Evolutionary conservation across 176 grass and related monocot species (phyloP).

Genomic region (Oryza australiensis): DNA sequence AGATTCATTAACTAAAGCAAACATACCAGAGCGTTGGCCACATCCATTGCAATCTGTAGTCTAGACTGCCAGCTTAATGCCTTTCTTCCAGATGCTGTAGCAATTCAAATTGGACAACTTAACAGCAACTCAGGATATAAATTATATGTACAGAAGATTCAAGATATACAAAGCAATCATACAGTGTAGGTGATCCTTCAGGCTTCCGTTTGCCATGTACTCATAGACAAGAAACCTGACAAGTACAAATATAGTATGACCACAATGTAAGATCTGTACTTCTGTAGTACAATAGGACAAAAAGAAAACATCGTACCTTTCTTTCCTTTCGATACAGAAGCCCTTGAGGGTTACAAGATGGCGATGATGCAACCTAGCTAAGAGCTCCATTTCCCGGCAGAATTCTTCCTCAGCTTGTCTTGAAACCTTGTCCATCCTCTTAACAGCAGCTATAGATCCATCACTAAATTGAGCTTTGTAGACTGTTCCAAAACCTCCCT

Average conservation of each 20-base stretch:
- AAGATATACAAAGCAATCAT: constrained; percentile 25
- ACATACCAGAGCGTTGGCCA: constrained; percentile 94
- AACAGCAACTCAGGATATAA: constrained; percentile 10
- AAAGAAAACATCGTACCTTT: constrained; percentile 53
- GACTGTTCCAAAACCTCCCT: constrained; percentile 97
- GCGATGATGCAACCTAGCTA: constrained; percentile 93
- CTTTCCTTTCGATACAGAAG: constrained; percentile 83
- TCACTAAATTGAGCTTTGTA: constrained; percentile 80
- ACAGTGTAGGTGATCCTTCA: constrained; percentile 98
- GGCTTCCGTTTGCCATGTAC: constrained; percentile 97
- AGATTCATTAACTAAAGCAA: neutral
- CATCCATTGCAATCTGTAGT: constrained; percentile 83
- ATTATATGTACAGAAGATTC: constrained; percentile 11
- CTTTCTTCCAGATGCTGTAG: constrained; percentile 66
- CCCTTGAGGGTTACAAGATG: constrained; percentile 94
- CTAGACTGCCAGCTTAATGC: constrained; percentile 73
- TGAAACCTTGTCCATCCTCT: constrained; percentile 96
- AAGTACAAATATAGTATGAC: constrained; percentile 10
- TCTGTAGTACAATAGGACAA: neutral
- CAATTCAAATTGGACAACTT: constrained; percentile 19
- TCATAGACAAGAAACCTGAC: constrained; percentile 93
- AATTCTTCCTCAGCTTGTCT: constrained; percentile 97
- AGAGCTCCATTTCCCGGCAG: constrained; percentile 90
- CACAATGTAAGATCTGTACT: neutral
- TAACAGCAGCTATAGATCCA: constrained; percentile 71